Percentiles rank a stretch among this genome's conserved stretches.
These are phyloP conservation scores for Aspergillus persii DNA, from an alignment of 2,329 filamentous ascomycete species.

Conservation along the genomic window DNA sequence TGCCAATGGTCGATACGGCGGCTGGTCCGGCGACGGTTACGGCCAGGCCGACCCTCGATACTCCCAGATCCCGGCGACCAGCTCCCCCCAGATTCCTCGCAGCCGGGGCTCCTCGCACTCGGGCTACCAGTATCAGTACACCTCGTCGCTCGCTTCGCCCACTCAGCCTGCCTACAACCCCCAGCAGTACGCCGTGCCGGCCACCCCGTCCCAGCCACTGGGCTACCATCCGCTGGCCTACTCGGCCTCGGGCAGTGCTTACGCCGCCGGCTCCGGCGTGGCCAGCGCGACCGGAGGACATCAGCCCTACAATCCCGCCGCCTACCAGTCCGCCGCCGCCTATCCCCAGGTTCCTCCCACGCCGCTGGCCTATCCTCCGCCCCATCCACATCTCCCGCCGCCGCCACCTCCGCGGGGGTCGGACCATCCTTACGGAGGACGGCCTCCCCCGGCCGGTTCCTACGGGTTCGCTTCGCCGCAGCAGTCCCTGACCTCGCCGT, in stretches of 20 bases:
- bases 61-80: slow-evolving; percentile 33
- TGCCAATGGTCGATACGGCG: slow-evolving; percentile 30
- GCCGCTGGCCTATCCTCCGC: slow-evolving; percentile 32
- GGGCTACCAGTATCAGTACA: slow-evolving; percentile 49
- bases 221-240: slow-evolving; percentile 73
- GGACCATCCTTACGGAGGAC: slow-evolving; percentile 39
- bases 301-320: slow-evolving; percentile 52
- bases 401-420: slow-evolving; percentile 40
- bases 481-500: slow-evolving; percentile 27
- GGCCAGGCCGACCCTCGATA: slow-evolving; percentile 35
- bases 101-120: slow-evolving; percentile 46
- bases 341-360: slow-evolving; percentile 30
- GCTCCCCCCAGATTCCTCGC: slow-evolving; percentile 34
- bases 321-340: slow-evolving; percentile 42
- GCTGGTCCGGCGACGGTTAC: slow-evolving; percentile 27
- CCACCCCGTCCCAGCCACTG: slow-evolving; percentile 44
- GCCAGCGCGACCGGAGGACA: slow-evolving; percentile 24
- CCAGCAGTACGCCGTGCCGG: slow-evolving; percentile 55
- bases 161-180: slow-evolving; percentile 60
- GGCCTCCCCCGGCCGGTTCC: slow-evolving; percentile 26
- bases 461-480: slow-evolving; percentile 30
- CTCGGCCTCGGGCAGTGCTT: slow-evolving; percentile 26
- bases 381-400: slow-evolving; percentile 27
- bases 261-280: slow-evolving; percentile 17
- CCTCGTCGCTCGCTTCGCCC: slow-evolving; percentile 34